Conservation (phyloP, 805 yeast species). For the Sungouiella thailandica region DNA sequence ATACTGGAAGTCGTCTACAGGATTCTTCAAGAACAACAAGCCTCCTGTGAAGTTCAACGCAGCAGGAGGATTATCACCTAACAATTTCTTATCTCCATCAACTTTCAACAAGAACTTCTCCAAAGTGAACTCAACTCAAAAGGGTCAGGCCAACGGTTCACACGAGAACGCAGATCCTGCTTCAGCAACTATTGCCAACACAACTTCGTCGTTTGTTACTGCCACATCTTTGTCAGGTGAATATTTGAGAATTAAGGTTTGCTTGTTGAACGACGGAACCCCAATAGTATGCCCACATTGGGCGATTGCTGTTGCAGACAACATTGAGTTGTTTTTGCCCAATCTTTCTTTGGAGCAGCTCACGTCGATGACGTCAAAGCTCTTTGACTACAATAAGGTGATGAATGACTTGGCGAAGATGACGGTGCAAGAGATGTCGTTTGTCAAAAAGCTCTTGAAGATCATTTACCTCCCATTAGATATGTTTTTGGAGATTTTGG, state of each 20-base stretch:
- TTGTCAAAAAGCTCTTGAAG: conserved; percentile 41
- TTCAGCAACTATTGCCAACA: conserved; percentile 1
- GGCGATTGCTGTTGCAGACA: conserved; percentile 46
- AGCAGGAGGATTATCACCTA: conserved; percentile 40
- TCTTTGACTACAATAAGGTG: conserved; percentile 38
- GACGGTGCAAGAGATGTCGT: conserved; percentile 30
- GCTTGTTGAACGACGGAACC: conserved; percentile 74
- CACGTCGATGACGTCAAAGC: conserved; percentile 32
- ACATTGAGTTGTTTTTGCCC: conserved; percentile 55
- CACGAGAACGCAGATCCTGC: not conserved
- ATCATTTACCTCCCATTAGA: conserved; percentile 56
- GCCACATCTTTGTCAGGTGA: conserved; percentile 86
- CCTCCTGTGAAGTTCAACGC: conserved; percentile 26
- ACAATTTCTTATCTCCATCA: conserved; percentile 35
- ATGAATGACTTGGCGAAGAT: conserved; percentile 34
- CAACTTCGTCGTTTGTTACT: conserved; percentile 67
- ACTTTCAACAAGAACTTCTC: conserved; percentile 14
- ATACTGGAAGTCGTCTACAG: conserved; percentile 87
- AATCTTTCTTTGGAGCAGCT: conserved; percentile 50
- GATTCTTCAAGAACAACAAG: conserved; percentile 41
- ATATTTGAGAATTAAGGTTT: conserved; percentile 65
- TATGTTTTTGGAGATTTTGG: conserved; percentile 50
- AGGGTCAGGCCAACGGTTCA: not conserved
- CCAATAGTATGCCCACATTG: conserved; percentile 76
- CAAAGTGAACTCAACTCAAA: not conserved